phyloP scores from a whole-genome alignment of 2,329 filamentous ascomycete species.

The Fusarium cyanostomum region DNA sequence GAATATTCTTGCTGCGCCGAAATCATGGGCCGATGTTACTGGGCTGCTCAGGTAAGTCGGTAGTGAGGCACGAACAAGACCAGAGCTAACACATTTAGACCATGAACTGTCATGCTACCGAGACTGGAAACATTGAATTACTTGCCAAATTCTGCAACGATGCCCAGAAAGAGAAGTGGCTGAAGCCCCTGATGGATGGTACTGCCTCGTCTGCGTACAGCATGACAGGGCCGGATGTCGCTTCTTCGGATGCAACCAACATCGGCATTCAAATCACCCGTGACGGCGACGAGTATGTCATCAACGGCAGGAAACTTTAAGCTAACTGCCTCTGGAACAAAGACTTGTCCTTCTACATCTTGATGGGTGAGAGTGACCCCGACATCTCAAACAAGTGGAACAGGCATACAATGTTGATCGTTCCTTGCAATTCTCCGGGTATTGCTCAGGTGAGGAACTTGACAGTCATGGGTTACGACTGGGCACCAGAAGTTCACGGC shows the following conservation, averaged over 20 bases:
- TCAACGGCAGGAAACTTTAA: conserved; percentile 98
- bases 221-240: conserved; percentile 9
- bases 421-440: conserved; percentile 78
- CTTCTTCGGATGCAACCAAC: conserved; percentile 7
- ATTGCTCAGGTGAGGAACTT: conserved; percentile 89
- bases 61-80: too few relatives aligned
- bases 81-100: conserved; percentile 66
- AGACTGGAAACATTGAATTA: conserved; percentile 92
- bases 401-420: conserved; percentile 89
- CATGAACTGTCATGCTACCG: conserved; percentile 84
- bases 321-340: conserved; percentile 89
- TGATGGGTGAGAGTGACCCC: conserved; percentile 88
- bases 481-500: conserved; percentile 91
- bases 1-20: conserved; percentile 96
- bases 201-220: conserved; percentile 1
- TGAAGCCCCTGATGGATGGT: conserved; percentile 47
- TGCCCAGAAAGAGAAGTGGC: conserved; percentile 81
- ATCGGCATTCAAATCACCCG: neutral
- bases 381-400: conserved; percentile 77
- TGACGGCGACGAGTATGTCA: conserved; percentile 73
- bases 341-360: conserved; percentile 86
- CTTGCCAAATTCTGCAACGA: conserved; percentile 85
- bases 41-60: conserved; percentile 56
- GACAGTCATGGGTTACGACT: conserved; percentile 88
- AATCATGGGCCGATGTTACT: conserved; percentile 81